These are phyloP conservation scores for Gossypium lobatum DNA, from an alignment of 441 rosid genomes.

Conservation along the genomic window DNA sequence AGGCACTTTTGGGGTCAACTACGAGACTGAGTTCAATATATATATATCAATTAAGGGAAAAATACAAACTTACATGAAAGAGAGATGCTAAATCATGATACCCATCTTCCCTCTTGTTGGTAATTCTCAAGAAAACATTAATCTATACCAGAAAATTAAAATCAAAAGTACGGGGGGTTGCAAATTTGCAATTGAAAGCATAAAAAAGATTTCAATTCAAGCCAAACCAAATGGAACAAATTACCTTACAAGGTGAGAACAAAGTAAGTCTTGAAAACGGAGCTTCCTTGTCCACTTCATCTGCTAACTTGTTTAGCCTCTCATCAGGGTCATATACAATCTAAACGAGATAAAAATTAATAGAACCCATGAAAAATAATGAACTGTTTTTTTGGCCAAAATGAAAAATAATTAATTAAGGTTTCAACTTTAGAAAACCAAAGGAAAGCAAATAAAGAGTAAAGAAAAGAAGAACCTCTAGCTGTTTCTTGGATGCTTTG, in stretches of 20 bases:
- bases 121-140: conserved; percentile 89
- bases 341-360: conserved; percentile 25
- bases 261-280: conserved; percentile 86
- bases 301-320: conserved; percentile 63
- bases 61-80: conserved; percentile 59
- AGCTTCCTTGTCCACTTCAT: conserved; percentile 71
- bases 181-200: neutral
- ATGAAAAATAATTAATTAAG: neutral
- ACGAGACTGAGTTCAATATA: neutral
- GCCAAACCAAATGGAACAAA: neutral
- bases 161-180: neutral
- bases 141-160: conserved; percentile 34
- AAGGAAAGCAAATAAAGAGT: neutral
- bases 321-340: conserved; percentile 78
- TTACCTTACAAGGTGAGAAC: conserved; percentile 96
- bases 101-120: conserved; percentile 77
- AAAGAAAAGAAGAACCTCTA: conserved; percentile 41
- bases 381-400: too few relatives aligned
- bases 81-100: conserved; percentile 93
- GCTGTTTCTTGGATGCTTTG: conserved; percentile 47
- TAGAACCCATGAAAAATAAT: neutral
- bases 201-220: neutral
- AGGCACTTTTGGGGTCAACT: neutral
- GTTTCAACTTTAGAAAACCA: neutral
- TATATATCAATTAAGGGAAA: neutral